Evolutionary conservation across 805 yeast species (phyloP).

Genomic region (Metschnikowia matae): DNA sequence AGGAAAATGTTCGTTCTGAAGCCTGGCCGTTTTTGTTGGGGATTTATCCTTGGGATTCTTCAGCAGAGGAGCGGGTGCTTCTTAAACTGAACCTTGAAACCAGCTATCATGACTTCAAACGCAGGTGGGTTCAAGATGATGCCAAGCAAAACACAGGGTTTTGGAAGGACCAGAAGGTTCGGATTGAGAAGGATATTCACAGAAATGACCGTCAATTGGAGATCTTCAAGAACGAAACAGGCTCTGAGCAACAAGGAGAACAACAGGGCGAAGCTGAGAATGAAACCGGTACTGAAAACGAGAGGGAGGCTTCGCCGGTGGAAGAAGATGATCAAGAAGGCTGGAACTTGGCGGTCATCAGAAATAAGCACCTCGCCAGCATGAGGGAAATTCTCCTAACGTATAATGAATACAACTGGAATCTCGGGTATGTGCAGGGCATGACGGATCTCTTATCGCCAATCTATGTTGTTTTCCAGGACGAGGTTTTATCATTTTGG

Average conservation of each 20-base stretch:
- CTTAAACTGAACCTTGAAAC: constrained; percentile 52
- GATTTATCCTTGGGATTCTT: constrained; percentile 87
- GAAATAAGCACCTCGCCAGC: constrained; percentile 67
- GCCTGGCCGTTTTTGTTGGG: constrained; percentile 86
- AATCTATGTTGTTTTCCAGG: constrained; percentile 58
- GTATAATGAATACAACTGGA: constrained; percentile 76
- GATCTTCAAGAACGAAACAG: constrained; percentile 50
- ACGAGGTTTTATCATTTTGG: constrained; percentile 84
- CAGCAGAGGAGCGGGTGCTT: constrained; percentile 60
- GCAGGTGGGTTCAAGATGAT: constrained; percentile 61
- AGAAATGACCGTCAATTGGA: constrained; percentile 81
- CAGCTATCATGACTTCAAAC: constrained; percentile 61
- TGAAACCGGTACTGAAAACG: constrained; percentile 14
- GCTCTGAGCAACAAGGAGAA: background rate
- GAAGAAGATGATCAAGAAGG: constrained; percentile 38
- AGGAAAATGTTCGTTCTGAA: constrained; percentile 52
- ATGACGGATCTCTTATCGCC: constrained; percentile 94
- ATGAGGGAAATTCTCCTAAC: constrained; percentile 79
- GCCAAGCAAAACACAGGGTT: constrained; percentile 52
- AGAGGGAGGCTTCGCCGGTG: constrained; percentile 6
- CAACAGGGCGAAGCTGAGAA: constrained; percentile 9
- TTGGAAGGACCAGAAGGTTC: constrained; percentile 84
- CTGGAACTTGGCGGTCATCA: constrained; percentile 59
- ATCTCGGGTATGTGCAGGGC: constrained; percentile 95
- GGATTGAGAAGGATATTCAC: constrained; percentile 91